Evolutionary conservation across 345 rosid genomes (phyloP), one percentile per base, ranked within the genome.

Genomic region (Reutealis trisperma): DNA sequence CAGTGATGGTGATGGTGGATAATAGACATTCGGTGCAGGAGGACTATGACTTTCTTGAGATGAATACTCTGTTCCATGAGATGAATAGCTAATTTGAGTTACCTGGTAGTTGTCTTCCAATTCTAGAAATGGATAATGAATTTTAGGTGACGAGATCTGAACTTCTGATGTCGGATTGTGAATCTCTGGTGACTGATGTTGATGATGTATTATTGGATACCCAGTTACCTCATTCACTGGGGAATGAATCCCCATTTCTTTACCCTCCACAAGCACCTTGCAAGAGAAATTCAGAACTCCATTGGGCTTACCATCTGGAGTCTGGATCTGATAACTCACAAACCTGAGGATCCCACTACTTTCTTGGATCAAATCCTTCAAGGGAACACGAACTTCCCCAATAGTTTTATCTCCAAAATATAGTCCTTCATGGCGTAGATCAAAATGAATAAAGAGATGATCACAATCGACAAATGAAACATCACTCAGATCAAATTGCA

Each of bases 391-490:
- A 77, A 88, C 91, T 70, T 88, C 86, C 9, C 91, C 93, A 27
- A 89, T 84, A 37, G 78, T 76, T 81, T 86, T 88, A 80, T 89
- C 88, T 10, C 90, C 89, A 67, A 89, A 88, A 83, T 85, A 79
- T 25, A 57, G 71, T 21, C 90, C 91, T 77, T 85, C 86, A 71
- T 86, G 88, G 73, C 71, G 71, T 71, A 89, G 70, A 63, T 86
- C 84, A 69, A 85, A 80, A 18, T 79, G 83, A 37, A 88, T n/a
- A 59, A 85, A 83, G 47, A 85, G 32, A 21, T 81, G 72, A 51
- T 70, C 86, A 62, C 64, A 71, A 62, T 78, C 85, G 8, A 60
- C 59, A 63, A 49, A 60, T 24, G 68, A 12, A 32, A 73, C 67
- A 62, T 67, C 77, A 45, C 71, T 54, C 32, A 89, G 67, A 67